Evolutionary conservation across 495 filamentous ascomycete genomes (phyloP).

Genomic region (Pseudotulostoma volvatum): DNA sequence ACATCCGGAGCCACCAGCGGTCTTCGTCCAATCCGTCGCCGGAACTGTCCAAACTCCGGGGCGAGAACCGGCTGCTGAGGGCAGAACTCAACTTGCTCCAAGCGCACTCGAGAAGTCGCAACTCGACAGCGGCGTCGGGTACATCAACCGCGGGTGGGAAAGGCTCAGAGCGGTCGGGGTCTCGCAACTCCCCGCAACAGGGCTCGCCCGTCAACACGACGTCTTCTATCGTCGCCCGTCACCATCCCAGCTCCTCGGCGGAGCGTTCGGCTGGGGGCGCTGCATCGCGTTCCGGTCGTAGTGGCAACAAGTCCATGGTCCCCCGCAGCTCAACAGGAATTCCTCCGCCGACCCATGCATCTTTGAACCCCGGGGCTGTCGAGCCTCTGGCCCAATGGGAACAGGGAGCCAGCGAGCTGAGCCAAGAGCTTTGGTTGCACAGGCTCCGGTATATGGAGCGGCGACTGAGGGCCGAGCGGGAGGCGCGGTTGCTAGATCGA

Average conservation of each 20-base stretch:
- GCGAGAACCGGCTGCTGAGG: constrained; percentile 67
- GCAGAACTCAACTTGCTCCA: constrained; percentile 67
- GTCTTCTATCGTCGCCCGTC: constrained; percentile 32
- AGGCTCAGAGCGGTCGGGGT: constrained; percentile 7
- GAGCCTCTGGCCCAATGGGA: constrained; percentile 18
- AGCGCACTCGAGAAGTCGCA: constrained; percentile 25
- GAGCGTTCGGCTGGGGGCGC: constrained; percentile 15
- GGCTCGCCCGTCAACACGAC: constrained; percentile 14
- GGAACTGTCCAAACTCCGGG: constrained; percentile 56
- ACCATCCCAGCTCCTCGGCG: constrained; percentile 30
- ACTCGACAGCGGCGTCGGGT: constrained; percentile 11
- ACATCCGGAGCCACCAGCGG: constrained; percentile 24
- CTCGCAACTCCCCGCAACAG: constrained; percentile 2
- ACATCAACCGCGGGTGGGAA: constrained; percentile 6
- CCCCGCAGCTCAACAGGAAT: constrained; percentile 21
- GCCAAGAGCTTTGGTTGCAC: constrained; percentile 57
- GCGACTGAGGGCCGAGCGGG: constrained; percentile 75
- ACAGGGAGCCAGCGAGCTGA: constrained; percentile 13
- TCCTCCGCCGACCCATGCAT: constrained; percentile 16
- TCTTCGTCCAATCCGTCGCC: constrained; percentile 31
- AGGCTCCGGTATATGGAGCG: constrained; percentile 74
- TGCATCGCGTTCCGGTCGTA: constrained; percentile 5
- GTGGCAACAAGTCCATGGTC: constrained; percentile 4
- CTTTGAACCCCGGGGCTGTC: constrained; percentile 12
- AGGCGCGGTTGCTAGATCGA: constrained; percentile 72